phyloP scores from a whole-genome alignment of 345 rosid species.

The Populus pruinosa region DNA sequence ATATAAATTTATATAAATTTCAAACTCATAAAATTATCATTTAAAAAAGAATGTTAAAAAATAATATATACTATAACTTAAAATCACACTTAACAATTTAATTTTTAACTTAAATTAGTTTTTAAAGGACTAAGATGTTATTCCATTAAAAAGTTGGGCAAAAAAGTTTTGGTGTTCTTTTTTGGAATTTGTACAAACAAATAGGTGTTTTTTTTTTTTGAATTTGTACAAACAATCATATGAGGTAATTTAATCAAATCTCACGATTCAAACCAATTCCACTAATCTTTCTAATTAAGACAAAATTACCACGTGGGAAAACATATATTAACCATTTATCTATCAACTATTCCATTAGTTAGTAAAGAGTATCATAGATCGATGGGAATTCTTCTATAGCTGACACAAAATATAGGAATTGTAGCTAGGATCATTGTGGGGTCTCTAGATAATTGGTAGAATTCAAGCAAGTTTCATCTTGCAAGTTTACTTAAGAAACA shows the following conservation, averaged over 20 bases:
- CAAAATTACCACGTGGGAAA: too few relatives aligned
- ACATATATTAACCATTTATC: too few relatives aligned
- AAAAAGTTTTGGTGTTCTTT: too few relatives aligned
- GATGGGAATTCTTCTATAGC: not conserved
- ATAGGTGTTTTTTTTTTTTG: too few relatives aligned
- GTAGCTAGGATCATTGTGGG: not conserved
- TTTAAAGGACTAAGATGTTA: fast-evolving
- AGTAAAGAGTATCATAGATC: not conserved
- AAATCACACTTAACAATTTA: fast-evolving
- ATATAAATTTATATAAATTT: fast-evolving
- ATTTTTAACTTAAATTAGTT: too few relatives aligned
- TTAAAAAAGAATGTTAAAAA: fast-evolving
- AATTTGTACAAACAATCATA: too few relatives aligned
- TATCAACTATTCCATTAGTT: too few relatives aligned
- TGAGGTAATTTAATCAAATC: too few relatives aligned
- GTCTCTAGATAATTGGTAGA: not conserved
- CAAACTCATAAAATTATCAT: fast-evolving
- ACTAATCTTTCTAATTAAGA: too few relatives aligned
- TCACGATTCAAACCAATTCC: too few relatives aligned
- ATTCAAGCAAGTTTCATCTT: not conserved
- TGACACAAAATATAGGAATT: not conserved
- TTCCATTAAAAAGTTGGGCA: too few relatives aligned
- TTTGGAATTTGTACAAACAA: too few relatives aligned
- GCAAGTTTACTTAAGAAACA: not conserved
- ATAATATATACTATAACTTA: fast-evolving